phyloP scores from a whole-genome alignment of 192 early-diverging fungal genomes.

The Podila horticola region DNA sequence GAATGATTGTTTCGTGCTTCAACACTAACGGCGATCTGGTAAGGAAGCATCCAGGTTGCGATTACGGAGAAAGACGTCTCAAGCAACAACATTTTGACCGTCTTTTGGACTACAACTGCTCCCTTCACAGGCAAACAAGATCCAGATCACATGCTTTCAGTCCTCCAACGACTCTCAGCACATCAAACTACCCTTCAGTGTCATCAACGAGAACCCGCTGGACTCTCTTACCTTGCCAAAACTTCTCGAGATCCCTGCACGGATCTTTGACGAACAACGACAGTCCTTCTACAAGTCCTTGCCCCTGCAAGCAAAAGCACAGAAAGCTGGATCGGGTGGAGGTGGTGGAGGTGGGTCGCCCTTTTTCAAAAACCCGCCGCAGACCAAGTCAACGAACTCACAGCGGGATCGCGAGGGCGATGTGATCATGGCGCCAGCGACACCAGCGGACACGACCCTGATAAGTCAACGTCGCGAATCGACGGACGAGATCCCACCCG shows the following conservation, averaged over 20 bases:
- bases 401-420: slow-evolving; percentile 40
- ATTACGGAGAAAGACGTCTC: background rate
- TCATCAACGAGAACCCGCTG: slow-evolving; percentile 45
- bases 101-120: background rate
- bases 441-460: background rate
- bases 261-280: slow-evolving; percentile 58
- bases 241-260: slow-evolving; percentile 42
- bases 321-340: background rate
- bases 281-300: slow-evolving; percentile 52
- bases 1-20: slow-evolving; percentile 64
- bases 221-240: slow-evolving; percentile 44
- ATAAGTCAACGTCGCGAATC: slow-evolving; percentile 15
- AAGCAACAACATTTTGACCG: background rate
- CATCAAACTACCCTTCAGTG: slow-evolving; percentile 44
- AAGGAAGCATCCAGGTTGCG: background rate
- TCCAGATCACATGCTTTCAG: slow-evolving; percentile 61
- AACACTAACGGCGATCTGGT: slow-evolving; percentile 53
- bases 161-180: slow-evolving; percentile 32
- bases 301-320: slow-evolving; percentile 25
- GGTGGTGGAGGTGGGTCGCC: background rate
- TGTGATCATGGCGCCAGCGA: slow-evolving; percentile 25
- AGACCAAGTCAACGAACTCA: slow-evolving; percentile 17
- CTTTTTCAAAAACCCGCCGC: slow-evolving; percentile 22
- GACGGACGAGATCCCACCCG: slow-evolving; percentile 38
- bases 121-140: slow-evolving; percentile 40